Conservation (phyloP, 83 land plant species). For the Picea abies region DNA sequence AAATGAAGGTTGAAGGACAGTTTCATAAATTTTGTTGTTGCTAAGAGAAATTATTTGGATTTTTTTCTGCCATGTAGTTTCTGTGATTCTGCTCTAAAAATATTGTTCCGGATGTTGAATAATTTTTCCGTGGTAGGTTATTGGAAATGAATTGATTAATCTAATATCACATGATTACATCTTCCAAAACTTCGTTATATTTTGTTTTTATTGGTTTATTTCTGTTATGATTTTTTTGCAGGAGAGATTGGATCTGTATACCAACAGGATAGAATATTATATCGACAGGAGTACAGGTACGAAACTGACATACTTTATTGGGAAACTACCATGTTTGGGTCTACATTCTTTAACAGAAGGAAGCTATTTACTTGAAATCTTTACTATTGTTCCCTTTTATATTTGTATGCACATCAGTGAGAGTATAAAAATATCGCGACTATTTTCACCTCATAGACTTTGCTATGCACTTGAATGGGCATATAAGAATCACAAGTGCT, state of each 20-base stretch:
- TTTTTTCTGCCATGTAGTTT: not conserved
- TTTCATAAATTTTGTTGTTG: not conserved
- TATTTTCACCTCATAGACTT: not conserved
- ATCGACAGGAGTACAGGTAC: conserved; percentile 54
- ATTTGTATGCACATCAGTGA: not conserved
- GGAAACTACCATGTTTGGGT: not conserved
- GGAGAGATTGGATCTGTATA: conserved; percentile 63
- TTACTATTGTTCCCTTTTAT: not conserved
- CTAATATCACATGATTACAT: not conserved
- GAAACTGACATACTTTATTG: not conserved
- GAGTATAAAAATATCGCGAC: not conserved
- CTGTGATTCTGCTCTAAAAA: not conserved
- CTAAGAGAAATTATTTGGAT: not conserved
- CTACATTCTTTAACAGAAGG: not conserved
- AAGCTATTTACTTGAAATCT: not conserved
- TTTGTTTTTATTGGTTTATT: not conserved
- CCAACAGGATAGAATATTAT: conserved; percentile 41
- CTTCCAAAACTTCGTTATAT: not conserved
- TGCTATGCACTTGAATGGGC: not conserved
- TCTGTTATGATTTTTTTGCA: conserved; percentile 20
- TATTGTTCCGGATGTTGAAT: not conserved
- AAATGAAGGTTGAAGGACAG: no score
- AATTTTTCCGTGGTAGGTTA: not conserved
- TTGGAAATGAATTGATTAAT: not conserved
- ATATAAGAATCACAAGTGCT: not conserved